Evolutionary conservation across 805 yeast species (phyloP).

Genomic region (Yamadazyma sp.): DNA sequence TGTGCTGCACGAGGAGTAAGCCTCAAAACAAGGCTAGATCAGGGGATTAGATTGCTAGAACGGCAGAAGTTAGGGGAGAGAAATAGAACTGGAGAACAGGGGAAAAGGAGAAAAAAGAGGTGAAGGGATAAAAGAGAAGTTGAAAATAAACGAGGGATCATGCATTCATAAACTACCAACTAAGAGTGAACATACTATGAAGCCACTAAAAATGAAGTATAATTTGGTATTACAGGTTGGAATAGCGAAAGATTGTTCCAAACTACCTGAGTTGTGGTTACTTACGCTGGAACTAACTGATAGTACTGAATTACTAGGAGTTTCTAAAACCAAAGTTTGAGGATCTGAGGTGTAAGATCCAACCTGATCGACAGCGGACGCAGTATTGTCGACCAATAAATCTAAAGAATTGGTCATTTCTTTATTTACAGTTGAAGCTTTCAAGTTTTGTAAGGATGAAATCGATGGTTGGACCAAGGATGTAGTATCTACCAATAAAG

Average conservation of each 20-base stretch:
- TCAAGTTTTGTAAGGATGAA: slow-evolving; percentile 2
- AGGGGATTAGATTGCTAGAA: too few species aligned
- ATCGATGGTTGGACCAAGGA: slow-evolving; percentile 5
- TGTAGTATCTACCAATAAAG: slow-evolving; percentile 6
- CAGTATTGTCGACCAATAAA: slow-evolving; percentile 6
- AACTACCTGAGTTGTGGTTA: slow-evolving; percentile 3
- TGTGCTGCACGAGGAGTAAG: too few species aligned
- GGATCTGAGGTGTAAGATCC: slow-evolving; percentile 10
- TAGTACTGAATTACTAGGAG: slow-evolving; percentile 14
- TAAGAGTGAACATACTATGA: slow-evolving; percentile 7
- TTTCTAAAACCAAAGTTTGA: slow-evolving; percentile 10
- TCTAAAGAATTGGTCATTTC: background rate
- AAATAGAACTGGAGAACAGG: too few species aligned
- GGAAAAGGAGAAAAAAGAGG: background rate
- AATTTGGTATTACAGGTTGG: slow-evolving; percentile 4
- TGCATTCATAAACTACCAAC: slow-evolving; percentile 10
- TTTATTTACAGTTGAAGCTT: slow-evolving; percentile 2
- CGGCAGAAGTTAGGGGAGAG: too few species aligned
- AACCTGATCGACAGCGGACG: background rate
- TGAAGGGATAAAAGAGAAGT: background rate
- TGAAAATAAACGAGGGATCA: background rate
- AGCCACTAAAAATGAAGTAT: slow-evolving; percentile 4
- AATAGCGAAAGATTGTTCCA: slow-evolving; percentile 2
- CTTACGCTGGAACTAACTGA: background rate
- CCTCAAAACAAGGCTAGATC: too few species aligned